A percentile compares a stretch with the other conserved stretches of the same genome.
Evolutionary conservation across 768 basidiomycete genomes (phyloP).

Genomic region (Suillus subaureus): DNA sequence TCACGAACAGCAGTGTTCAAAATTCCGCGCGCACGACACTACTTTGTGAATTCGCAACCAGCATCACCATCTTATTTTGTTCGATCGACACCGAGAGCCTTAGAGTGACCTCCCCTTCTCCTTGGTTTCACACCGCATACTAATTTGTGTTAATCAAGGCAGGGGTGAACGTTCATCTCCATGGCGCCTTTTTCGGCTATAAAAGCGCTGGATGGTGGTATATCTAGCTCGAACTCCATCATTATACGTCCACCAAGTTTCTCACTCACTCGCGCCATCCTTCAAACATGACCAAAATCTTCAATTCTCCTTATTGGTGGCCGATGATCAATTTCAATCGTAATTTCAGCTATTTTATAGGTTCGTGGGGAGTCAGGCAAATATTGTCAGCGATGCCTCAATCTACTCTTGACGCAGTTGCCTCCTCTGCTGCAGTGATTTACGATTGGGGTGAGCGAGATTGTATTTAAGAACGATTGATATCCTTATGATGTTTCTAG

Average conservation of each 20-base stretch:
- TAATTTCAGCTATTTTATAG: background rate
- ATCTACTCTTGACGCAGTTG: background rate
- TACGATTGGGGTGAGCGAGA: background rate
- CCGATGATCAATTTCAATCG: background rate
- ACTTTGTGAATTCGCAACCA: too few species aligned
- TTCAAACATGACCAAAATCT: background rate
- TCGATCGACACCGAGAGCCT: too few species aligned
- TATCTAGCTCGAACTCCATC: background rate
- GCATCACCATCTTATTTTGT: too few species aligned
- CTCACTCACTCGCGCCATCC: background rate
- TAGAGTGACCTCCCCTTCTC: too few species aligned
- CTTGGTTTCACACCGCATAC: too few species aligned
- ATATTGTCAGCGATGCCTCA: background rate
- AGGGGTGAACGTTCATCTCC: background rate
- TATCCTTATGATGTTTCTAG: background rate
- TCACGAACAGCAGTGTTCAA: too few species aligned
- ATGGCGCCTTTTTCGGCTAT: background rate
- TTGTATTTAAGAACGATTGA: background rate
- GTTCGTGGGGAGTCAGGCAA: background rate
- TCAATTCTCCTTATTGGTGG: background rate
- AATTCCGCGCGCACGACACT: too few species aligned
- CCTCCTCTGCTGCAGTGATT: background rate
- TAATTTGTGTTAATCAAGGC: background rate
- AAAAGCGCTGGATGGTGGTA: background rate
- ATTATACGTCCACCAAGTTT: background rate